A percentile compares a stretch with the other conserved stretches of the same genome.
Conservation (phyloP, 805 yeast species). For the Yarrowia alimentaria region DNA sequence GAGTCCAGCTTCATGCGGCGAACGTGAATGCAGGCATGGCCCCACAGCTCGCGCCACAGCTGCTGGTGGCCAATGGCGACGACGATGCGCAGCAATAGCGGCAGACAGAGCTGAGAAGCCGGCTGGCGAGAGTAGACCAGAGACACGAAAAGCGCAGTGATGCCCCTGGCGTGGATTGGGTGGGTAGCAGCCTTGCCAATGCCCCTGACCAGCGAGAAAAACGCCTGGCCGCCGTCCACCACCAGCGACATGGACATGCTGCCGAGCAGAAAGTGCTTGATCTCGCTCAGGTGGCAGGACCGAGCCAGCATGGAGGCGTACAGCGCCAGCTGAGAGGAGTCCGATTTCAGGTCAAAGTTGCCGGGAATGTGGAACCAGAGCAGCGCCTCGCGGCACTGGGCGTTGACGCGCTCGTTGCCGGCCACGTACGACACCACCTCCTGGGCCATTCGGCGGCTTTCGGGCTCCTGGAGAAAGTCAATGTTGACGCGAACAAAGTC, state of each 20-base stretch:
- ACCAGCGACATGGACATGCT: conserved; percentile 4
- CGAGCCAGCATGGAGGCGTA: conserved; percentile 6
- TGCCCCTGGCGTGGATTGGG: background rate
- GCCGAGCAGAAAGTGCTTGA: conserved; percentile 18
- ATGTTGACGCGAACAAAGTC: conserved; percentile 4
- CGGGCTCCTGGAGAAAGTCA: conserved; percentile 1
- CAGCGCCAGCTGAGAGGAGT: conserved; percentile 5
- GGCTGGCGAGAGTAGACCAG: conserved; percentile 3
- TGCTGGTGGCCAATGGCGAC: background rate
- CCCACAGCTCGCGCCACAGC: background rate
- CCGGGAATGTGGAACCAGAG: conserved; percentile 7
- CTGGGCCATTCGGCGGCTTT: no score
- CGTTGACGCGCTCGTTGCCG: conserved; percentile 16
- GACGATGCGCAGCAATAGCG: conserved; percentile 1
- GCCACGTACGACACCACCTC: conserved; percentile 9
- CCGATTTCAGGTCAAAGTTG: conserved; percentile 11
- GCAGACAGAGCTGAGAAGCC: conserved; percentile 1
- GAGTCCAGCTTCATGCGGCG: background rate
- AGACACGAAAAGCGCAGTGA: conserved; percentile 5
- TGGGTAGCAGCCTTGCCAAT: conserved; percentile 1
- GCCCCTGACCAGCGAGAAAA: conserved; percentile 1
- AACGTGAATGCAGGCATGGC: background rate
- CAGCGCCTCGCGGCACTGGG: no score
- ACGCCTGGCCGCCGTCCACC: conserved; percentile 3
- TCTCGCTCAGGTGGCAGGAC: background rate